phyloP scores from a whole-genome alignment of 2,329 filamentous ascomycete genomes.

The Venturia effusa region DNA sequence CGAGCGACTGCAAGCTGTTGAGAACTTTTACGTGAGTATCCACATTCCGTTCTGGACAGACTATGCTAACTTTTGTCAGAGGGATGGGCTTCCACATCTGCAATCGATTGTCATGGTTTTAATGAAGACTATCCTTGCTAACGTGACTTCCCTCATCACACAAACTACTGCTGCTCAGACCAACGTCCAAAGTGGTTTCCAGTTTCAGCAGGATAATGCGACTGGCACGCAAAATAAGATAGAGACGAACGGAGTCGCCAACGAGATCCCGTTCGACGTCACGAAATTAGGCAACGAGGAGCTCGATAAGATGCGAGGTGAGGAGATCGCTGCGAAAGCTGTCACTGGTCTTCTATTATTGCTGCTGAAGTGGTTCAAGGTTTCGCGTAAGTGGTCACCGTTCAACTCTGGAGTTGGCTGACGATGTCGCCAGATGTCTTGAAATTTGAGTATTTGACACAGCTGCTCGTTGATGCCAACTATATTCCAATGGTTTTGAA shows the following conservation, averaged over 20 bases:
- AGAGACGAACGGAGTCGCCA: slow-evolving; percentile 19
- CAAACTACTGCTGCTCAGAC: slow-evolving; percentile 39
- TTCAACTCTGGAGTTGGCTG: too few species aligned
- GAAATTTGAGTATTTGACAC: slow-evolving; percentile 92
- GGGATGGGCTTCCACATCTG: slow-evolving; percentile 67
- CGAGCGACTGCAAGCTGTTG: slow-evolving; percentile 60
- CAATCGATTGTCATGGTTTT: slow-evolving; percentile 91
- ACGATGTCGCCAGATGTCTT: slow-evolving; percentile 67
- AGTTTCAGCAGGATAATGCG: slow-evolving; percentile 12
- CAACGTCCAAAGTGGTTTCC: slow-evolving; percentile 16
- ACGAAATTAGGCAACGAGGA: slow-evolving; percentile 46
- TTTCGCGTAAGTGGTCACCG: slow-evolving; percentile 60
- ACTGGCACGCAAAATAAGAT: slow-evolving; percentile 7
- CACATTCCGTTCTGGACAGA: not conserved
- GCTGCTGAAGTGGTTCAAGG: slow-evolving; percentile 91
- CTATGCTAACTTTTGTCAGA: slow-evolving; percentile 34
- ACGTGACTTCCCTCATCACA: slow-evolving; percentile 73
- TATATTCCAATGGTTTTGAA: slow-evolving; percentile 89
- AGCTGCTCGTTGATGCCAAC: slow-evolving; percentile 87
- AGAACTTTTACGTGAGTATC: slow-evolving; percentile 70
- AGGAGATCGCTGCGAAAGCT: slow-evolving; percentile 85
- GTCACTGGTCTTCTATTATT: slow-evolving; percentile 80
- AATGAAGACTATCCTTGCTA: slow-evolving; percentile 75
- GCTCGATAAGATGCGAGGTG: slow-evolving; percentile 65
- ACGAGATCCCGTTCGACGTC: slow-evolving; percentile 3